A percentile compares a stretch with the other conserved stretches of the same genome.
phyloP scores from a whole-genome alignment of 805 yeast species.

The Candida sithepensis region DNA sequence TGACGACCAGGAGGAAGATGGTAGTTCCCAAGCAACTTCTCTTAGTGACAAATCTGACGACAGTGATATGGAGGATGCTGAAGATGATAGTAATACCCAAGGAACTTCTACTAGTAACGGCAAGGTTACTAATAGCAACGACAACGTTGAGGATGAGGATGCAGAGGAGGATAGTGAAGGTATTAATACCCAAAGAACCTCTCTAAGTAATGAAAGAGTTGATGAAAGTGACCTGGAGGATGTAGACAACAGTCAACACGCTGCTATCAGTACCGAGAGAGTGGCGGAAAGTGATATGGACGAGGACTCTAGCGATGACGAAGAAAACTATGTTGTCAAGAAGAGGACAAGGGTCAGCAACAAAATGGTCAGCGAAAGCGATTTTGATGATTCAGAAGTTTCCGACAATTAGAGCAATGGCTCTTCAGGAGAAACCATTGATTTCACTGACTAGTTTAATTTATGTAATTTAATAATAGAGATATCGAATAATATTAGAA shows the following conservation, averaged over 20 bases:
- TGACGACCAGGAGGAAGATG: no score
- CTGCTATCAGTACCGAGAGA: neutral
- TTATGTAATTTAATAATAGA: no score
- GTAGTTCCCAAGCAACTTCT: neutral
- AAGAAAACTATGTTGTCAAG: neutral
- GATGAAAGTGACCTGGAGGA: conserved; percentile 5
- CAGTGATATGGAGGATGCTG: conserved; percentile 5
- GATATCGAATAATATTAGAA: neutral
- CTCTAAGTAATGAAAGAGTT: conserved; percentile 1
- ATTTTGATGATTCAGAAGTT: no score
- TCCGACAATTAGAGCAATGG: no score
- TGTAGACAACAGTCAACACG: neutral
- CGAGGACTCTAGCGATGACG: neutral
- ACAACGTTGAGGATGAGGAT: conserved; percentile 6
- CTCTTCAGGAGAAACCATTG: no score
- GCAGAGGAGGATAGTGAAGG: conserved; percentile 6
- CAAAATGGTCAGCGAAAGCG: no score
- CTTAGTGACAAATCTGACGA: conserved; percentile 2
- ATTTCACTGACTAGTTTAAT: no score
- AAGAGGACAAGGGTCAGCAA: no score
- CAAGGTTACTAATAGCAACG: no score
- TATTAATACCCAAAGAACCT: neutral
- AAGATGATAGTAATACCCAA: no score
- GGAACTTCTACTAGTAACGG: no score
- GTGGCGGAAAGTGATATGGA: conserved; percentile 4